Evolutionary conservation across 2,329 filamentous ascomycete genomes (phyloP), one percentile per base, ranked within the genome.

Genomic region (Pseudocercospora fuligena): DNA sequence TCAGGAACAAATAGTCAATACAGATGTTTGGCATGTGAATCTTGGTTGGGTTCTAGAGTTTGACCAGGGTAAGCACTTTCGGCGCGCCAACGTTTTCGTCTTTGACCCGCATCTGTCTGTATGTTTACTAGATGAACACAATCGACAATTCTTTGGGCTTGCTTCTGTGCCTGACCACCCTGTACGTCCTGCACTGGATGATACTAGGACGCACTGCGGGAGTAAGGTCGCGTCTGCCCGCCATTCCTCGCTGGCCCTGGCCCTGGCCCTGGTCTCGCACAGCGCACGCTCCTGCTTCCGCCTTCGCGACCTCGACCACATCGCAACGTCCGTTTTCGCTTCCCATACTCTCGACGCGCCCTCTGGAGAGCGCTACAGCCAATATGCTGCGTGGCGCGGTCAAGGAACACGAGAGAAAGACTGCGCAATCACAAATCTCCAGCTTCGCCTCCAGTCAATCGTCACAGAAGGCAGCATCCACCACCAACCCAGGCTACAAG

Each of bases 391-490:
- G 78, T 60, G 73, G 78, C 56, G 82, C 81, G 23, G 72, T 82
- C 23, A 75, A 80, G 63, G 76, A 74, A 33, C 78, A 82, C 68
- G 73, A 80, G 65, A 73, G 78, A 63, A 72, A 76, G 66, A 70
- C 71, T 9, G 73, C 76, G 31, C 70, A 69, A 73, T 12, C 69
- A 70, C 64, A 77, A 70, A 64, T 74, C n/a, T 73, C 81, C 4
- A 57, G 29, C 21, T 57, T 57, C 29, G 87, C 88, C 75, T 82
- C 86, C 3, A 88, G 87, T 0, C 88, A 85, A 76, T 88, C 83
- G 70, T 84, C 85, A 12, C 77, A 83, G 63, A 82, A 86, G 63
- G 60, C 68, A 31, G n/a, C 64, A 33, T 63, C 65, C 53, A 61
- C 66, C 21, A 49, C 33, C 58, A 74, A 70, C 43, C 70, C 72